Conservation (phyloP, 352 stramenopile species). For the Phytophthora lateralis region DNA sequence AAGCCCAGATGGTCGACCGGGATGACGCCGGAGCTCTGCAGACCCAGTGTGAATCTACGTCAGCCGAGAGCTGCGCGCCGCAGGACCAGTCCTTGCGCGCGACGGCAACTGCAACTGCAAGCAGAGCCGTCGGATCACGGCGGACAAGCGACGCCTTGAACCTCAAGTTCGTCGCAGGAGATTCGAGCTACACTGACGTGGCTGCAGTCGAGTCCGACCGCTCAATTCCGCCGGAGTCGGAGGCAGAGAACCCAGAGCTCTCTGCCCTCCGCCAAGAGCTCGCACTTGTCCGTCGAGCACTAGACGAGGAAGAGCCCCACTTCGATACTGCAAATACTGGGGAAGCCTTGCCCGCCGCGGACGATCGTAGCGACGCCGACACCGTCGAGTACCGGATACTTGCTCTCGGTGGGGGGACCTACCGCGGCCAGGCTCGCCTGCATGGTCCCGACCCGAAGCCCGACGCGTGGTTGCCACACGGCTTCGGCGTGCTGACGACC, state of each 20-base stretch:
- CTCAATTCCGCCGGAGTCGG: not conserved
- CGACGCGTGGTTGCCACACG: constrained; percentile 34
- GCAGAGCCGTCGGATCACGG: too few species aligned
- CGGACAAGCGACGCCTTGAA: constrained; percentile 15
- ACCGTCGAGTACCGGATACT: constrained; percentile 19
- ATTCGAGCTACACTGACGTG: constrained; percentile 7
- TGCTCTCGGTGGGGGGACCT: constrained; percentile 15
- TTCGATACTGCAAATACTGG: not conserved
- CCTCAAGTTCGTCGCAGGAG: constrained; percentile 9
- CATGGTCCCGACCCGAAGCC: not conserved
- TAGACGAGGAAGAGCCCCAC: constrained; percentile 8
- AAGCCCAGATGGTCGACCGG: constrained; percentile 18
- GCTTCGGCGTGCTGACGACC: constrained; percentile 48
- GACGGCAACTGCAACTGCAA: constrained; percentile 33
- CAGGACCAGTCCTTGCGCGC: constrained; percentile 29
- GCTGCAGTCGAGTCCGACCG: constrained; percentile 2
- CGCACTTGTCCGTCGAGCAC: constrained; percentile 8
- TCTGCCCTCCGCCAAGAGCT: constrained; percentile 21
- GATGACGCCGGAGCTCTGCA: constrained; percentile 21
- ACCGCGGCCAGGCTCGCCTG: constrained; percentile 28
- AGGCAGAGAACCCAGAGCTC: constrained; percentile 2
- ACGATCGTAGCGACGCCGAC: constrained; percentile 1
- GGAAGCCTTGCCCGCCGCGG: not conserved
- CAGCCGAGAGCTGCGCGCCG: constrained; percentile 5
- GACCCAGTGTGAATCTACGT: constrained; percentile 14